Evolutionary conservation across 1,284 basidiomycete genomes (phyloP).

Genomic region (Schizophyllum amplum): DNA sequence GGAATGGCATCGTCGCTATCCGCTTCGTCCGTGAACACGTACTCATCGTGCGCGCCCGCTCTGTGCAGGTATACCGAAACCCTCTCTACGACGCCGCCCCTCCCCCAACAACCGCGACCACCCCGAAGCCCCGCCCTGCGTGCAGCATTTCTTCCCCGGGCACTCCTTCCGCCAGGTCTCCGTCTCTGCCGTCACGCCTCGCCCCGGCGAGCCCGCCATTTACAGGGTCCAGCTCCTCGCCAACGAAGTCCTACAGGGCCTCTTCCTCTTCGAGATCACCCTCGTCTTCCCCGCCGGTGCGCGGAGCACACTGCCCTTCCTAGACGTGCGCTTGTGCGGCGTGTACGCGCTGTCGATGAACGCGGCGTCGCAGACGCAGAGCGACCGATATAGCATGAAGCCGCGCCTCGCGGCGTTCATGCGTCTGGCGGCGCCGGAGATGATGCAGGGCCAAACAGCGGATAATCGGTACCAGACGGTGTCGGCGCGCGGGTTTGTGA

Average conservation of each 20-base stretch:
- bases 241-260: neutral
- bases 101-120: neutral
- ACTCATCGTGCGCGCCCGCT: neutral
- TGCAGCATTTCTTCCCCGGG: neutral
- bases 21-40: neutral
- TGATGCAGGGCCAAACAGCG: too few species aligned
- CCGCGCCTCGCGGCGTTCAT: too few species aligned
- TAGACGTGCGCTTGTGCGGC: neutral
- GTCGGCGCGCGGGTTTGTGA: conserved; percentile 31
- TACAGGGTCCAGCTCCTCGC: neutral
- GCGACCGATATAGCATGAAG: neutral
- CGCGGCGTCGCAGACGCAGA: neutral
- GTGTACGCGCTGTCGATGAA: neutral
- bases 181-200: neutral
- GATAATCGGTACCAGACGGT: neutral
- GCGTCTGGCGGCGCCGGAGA: too few species aligned
- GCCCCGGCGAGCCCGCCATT: neutral
- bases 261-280: neutral
- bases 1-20: neutral
- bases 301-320: neutral
- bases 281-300: neutral
- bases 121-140: neutral
- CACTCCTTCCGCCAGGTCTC: neutral
- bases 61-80: neutral
- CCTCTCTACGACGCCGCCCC: neutral